Base-by-base conservation (phyloP, 148 eudicot genomes). In the Nepenthes gracilis region DNA sequence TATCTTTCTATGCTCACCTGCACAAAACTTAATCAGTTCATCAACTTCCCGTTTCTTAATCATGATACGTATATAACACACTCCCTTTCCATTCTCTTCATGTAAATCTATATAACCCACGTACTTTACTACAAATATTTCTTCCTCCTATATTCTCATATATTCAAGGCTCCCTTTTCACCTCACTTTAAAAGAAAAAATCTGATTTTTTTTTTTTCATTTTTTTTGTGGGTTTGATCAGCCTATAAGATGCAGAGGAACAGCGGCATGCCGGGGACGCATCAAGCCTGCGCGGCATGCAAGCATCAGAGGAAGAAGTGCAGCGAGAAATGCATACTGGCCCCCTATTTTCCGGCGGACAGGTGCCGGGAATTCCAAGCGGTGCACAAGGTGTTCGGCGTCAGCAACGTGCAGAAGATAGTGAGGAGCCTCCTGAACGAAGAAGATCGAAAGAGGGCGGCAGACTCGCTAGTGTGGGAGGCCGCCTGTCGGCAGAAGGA, bases 251-350 rank as follows among this genome's bases (percentile, higher is more conserved):
- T 83, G 88, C 78, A 78, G 40, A 72, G 75, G 35, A 71, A 68
- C 14, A 75, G 57, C 54, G 74, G 70, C 9, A 69, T 62, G 55
- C 66, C 72, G 2, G 61, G 78, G 13, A 43, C 79, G 11, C 82
- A 74, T 61, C 82, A 78, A 67, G 96, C 98, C 2, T 92, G 98
- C 60, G 98, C 98, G 6, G 92, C 98, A 13, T 92, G 98, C 80
- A 88, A 86, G 77, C 98, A 92, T 60, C 96, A 92, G 61, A 72
- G 98, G 36, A 92, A 92, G 74, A 88, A 83, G 58, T 92, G 98
- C 73, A 88, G 81, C 0, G 86, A 84, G 0, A 86, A 85, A 45
- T 92, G 98, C 63, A 64, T 80, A 5, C 35, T 92, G 58, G 94
- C 98, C 3, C 90, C 98, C 0, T 79, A 73, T 45, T 92, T 92